phyloP scores from a whole-genome alignment of 306 rosid species.

The Prunus campanulata region DNA sequence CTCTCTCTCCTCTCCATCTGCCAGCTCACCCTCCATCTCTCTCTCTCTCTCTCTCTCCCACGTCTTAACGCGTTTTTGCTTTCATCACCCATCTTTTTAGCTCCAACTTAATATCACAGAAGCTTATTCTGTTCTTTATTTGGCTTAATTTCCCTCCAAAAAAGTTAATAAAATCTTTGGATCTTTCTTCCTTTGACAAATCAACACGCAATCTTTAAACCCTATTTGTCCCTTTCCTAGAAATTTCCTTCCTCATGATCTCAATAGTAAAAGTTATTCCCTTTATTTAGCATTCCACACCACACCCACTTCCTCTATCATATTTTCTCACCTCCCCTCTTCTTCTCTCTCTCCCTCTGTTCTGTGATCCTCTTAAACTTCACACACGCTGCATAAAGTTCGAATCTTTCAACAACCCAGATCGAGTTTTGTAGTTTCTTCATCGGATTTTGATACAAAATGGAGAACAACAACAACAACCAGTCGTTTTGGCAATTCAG shows the following conservation, averaged over 20 bases:
- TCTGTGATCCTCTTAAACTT: neutral
- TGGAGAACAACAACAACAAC: constrained; percentile 62
- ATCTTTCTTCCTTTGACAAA: constrained; percentile 31
- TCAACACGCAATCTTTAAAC: constrained; percentile 38
- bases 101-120: neutral
- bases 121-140: neutral
- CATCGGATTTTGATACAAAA: constrained; percentile 2
- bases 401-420: neutral
- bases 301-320: neutral
- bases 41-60: neutral
- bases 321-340: neutral
- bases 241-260: constrained; percentile 19
- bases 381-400: neutral
- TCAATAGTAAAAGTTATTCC: neutral
- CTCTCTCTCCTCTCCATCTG: constrained; percentile 7
- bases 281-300: constrained; percentile 20
- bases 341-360: too few species aligned
- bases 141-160: neutral
- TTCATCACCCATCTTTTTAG: neutral
- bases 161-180: neutral
- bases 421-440: neutral
- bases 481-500: constrained; percentile 85
- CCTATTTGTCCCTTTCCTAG: constrained; percentile 20
- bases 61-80: constrained; percentile 24
- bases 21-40: constrained; percentile 1